A percentile compares a stretch with the other conserved stretches of the same genome.
These are phyloP conservation scores for Ustilago vetiveriae DNA, from an alignment of 1,284 basidiomycete species.

Conservation along the genomic window DNA sequence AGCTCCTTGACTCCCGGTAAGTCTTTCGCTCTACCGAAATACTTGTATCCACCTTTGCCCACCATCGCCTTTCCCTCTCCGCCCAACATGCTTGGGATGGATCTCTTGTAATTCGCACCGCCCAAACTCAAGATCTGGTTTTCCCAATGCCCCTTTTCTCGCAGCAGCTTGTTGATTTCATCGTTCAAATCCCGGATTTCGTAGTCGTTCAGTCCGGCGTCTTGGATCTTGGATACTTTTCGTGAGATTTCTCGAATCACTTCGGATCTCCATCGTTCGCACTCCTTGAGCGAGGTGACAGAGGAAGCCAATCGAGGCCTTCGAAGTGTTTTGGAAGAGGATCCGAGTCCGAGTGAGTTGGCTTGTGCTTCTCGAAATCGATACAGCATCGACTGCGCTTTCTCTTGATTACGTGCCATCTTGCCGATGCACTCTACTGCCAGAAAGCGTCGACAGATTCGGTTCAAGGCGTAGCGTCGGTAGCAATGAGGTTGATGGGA, in stretches of 20 bases:
- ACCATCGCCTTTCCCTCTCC: slow-evolving; percentile 89
- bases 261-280: slow-evolving; percentile 94
- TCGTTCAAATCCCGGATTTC: slow-evolving; percentile 96
- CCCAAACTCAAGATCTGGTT: slow-evolving; percentile 93
- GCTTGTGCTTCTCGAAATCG: slow-evolving; percentile 97
- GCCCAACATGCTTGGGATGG: slow-evolving; percentile 86
- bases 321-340: slow-evolving; percentile 78
- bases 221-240: slow-evolving; percentile 97
- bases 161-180: slow-evolving; percentile 93
- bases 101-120: slow-evolving; percentile 93
- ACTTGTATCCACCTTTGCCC: slow-evolving; percentile 92
- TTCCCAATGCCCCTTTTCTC: slow-evolving; percentile 97
- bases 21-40: slow-evolving; percentile 96
- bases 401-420: slow-evolving; percentile 66
- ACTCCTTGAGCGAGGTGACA: slow-evolving; percentile 89
- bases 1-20: slow-evolving; percentile 94
- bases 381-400: slow-evolving; percentile 85
- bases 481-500: no score
- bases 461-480: no score
- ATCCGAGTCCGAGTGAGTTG: slow-evolving; percentile 89
- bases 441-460: no score
- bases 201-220: slow-evolving; percentile 90
- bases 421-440: not conserved
- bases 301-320: slow-evolving; percentile 88
- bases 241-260: slow-evolving; percentile 91